Percentiles rank a stretch among this genome's conserved stretches.
phyloP scores from a whole-genome alignment of 148 eudicot genomes.

The Fagopyrum tataricum region DNA sequence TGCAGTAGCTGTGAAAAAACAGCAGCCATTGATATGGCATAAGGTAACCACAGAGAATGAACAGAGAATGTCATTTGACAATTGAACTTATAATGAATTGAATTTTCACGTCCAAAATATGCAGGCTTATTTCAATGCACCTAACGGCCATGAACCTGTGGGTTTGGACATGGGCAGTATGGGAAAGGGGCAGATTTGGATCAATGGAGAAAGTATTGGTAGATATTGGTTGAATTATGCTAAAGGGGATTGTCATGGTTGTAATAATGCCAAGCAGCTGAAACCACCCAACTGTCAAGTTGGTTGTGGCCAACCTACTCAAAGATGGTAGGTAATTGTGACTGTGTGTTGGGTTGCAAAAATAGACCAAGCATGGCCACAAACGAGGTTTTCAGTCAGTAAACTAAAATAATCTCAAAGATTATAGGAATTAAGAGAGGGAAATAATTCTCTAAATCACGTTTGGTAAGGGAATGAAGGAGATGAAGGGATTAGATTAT shows the following conservation, averaged over 20 bases:
- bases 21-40: conserved; percentile 88
- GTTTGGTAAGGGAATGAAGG: no score
- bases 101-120: neutral
- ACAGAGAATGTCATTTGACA: neutral
- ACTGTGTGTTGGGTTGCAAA: no score
- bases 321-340: conserved; percentile 48
- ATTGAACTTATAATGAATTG: neutral
- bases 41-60: conserved; percentile 38
- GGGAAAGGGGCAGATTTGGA: conserved; percentile 98
- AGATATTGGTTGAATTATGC: conserved; percentile 79
- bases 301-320: conserved; percentile 88
- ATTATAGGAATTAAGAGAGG: no score
- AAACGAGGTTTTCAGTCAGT: no score
- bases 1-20: conserved; percentile 53
- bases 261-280: conserved; percentile 57
- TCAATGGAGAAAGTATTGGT: conserved; percentile 88
- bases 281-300: conserved; percentile 67
- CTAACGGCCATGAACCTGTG: conserved; percentile 78
- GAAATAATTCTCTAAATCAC: no score
- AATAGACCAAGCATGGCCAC: neutral
- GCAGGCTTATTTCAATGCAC: conserved; percentile 79
- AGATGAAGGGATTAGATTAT: no score
- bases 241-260: conserved; percentile 56
- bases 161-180: conserved; percentile 89
- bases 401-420: no score